phyloP scores from a whole-genome alignment of 1,139 yeast genomes.

The Yamadazyma pseudoaaseri region DNA sequence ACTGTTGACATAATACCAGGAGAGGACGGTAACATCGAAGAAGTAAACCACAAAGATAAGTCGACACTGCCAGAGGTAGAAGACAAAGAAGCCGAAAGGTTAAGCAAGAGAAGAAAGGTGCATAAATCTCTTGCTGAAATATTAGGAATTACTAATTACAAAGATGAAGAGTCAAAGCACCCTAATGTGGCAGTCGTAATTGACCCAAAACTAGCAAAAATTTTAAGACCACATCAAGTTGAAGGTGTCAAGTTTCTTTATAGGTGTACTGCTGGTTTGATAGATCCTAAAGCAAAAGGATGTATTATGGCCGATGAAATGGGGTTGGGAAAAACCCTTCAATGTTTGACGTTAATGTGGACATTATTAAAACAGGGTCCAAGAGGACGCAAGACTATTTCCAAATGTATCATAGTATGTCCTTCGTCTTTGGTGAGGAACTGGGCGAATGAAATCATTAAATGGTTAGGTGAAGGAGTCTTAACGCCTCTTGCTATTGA shows the following conservation, averaged over 20 bases:
- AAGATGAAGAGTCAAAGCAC: constrained; percentile 52
- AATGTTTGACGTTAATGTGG: constrained; percentile 93
- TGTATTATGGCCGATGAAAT: constrained; percentile 99
- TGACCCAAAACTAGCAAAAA: constrained; percentile 83
- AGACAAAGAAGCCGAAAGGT: constrained; percentile 6
- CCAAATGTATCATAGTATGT: constrained; percentile 90
- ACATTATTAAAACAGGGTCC: constrained; percentile 89
- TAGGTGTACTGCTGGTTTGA: constrained; percentile 84
- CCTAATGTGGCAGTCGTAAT: constrained; percentile 95
- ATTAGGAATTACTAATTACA: constrained; percentile 62
- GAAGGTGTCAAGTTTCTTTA: constrained; percentile 93
- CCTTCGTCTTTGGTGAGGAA: constrained; percentile 93
- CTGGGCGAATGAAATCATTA: constrained; percentile 96
- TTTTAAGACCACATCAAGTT: constrained; percentile 92
- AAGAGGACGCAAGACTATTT: constrained; percentile 79
- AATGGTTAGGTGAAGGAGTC: constrained; percentile 94
- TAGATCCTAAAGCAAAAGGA: constrained; percentile 86
- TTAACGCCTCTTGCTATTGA: constrained; percentile 89
- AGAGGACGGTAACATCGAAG: constrained; percentile 19
- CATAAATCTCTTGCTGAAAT: constrained; percentile 80
- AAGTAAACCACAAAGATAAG: constrained; percentile 13
- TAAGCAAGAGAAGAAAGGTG: constrained; percentile 28
- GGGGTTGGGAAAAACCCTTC: constrained; percentile 97
- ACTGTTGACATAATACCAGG: constrained; percentile 68
- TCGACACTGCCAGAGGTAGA: constrained; percentile 18